Evolutionary conservation across 1,284 basidiomycete species (phyloP), one percentile per base, ranked within the genome.

Genomic region (Rhodotorula sp.): DNA sequence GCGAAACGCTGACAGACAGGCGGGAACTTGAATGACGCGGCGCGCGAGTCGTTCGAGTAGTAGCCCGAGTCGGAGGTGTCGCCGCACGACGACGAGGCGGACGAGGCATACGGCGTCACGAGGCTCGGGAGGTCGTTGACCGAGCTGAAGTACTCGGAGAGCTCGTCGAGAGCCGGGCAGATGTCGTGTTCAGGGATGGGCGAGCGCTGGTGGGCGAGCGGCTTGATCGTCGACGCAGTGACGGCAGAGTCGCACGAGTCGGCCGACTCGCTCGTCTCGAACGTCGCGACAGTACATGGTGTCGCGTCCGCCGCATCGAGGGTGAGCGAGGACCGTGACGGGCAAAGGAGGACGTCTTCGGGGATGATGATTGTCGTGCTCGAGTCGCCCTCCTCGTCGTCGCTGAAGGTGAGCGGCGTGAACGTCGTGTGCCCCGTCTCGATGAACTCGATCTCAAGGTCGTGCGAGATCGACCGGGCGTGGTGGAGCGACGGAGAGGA

Each of bases 391-490:
- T 61, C 34, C 5, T 53, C 59, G 44, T 54, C 51, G 15, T n/a
- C 19, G 47, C 55, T 46, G 17, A 32, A 24, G 10, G 48, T 30
- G 49, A 70, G 57, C 5, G 72, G 68, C 27, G 66, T 68, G 46
- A 51, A 73, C 8, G 72, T 73, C 47, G 72, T 66, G 58, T 62
- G 51, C 7, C 68, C 66, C 27, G 66, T 66, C 56, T 66, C 61
- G 68, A 66, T 56, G 66, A 70, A 73, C 54, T 70, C 63, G 58
- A 73, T 64, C 55, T 70, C 66, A 58, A 70, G 57, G 48, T 70
- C 68, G 36, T 49, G 30, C 36, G 64, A 66, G 20, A 36, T 19
- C 4, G 61, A 52, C 4, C 68, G 64, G 19, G 59, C 30, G 58
- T 67, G 68, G 8, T 34, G 22, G 11, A 34, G 22, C 9, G 55